A percentile compares a stretch with the other conserved stretches of the same genome.
phyloP scores from a whole-genome alignment of 495 filamentous ascomycete genomes.

The Podospora anserina region DNA sequence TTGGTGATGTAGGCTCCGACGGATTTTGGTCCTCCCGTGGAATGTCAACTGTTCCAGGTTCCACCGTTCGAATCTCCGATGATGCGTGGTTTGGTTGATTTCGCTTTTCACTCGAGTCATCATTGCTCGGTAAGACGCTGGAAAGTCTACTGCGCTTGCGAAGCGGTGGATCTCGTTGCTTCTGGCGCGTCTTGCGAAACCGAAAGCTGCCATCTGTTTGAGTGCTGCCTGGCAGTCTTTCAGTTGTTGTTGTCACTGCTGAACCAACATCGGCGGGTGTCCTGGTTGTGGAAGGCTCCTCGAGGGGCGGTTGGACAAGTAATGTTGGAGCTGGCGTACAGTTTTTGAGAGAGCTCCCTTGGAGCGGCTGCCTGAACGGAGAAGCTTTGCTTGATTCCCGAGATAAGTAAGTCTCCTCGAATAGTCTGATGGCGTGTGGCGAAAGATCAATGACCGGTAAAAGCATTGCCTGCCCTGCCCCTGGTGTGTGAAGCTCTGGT shows the following conservation, averaged over 20 bases:
- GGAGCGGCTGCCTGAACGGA: background rate
- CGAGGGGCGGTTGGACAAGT: background rate
- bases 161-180: background rate
- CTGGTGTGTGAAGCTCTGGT: background rate
- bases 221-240: slow-evolving; percentile 22
- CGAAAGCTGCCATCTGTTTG: slow-evolving; percentile 32
- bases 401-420: slow-evolving; percentile 9
- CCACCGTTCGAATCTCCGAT: background rate
- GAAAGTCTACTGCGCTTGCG: background rate
- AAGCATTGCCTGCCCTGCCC: background rate
- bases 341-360: background rate
- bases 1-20: background rate
- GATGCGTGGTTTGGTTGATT: background rate
- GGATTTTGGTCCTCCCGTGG: background rate
- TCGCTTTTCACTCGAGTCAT: background rate
- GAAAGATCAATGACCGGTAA: slow-evolving; percentile 4
- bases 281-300: background rate
- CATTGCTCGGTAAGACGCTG: background rate
- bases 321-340: background rate
- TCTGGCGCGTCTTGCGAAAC: slow-evolving; percentile 16
- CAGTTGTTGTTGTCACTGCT: slow-evolving; percentile 8
- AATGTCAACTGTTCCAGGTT: background rate
- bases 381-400: background rate
- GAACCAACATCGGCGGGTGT: background rate
- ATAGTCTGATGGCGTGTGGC: background rate